Base-by-base conservation (phyloP, 2,329 filamentous ascomycete genomes). In the Trichoderma gracile region DNA sequence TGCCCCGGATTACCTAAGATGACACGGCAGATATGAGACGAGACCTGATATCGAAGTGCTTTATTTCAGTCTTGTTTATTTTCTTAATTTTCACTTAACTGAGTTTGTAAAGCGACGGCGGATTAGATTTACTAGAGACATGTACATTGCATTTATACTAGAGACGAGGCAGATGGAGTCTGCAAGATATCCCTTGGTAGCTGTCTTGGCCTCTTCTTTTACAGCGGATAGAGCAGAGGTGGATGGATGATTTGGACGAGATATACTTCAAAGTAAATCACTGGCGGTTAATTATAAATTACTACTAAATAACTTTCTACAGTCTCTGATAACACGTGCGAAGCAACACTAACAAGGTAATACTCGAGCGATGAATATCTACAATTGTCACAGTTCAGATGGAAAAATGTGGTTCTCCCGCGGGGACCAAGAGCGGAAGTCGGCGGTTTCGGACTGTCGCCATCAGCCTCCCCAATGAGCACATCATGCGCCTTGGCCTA, bases 361-460 rank as follows among this genome's bases (percentile, higher is more conserved):
- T n/a, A n/a, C n/a, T n/a, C n/a, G n/a, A n/a, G n/a, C n/a, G n/a
- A n/a, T 27, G 25, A 27, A 27, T 27, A 27, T 27, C 4, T 6
- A 33, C 30, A n/a, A n/a, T n/a, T n/a, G n/a, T n/a, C n/a, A n/a
- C n/a, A n/a, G n/a, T n/a, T n/a, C n/a, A n/a, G n/a, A n/a, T 3
- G 10, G 8, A 10, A 10, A 10, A 2, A 33, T 33, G 30, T 9
- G 30, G 8, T 33, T 33, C 10, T 33, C 30, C 9, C 30, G 30
- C 30, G 30, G 30, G 30, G 30, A 33, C 8, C 1, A 33, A 33
- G 10, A 33, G 52, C 64, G 64, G 64, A 65, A 62, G 56, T 65
- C 64, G 64, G 64, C 49, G 64, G 64, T 56, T 60, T 68, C 67
- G 66, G 67, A 60, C 69, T 71, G 70, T 71, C 70, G 70, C 69